Evolutionary conservation across 1,284 basidiomycete species (phyloP), one percentile per base, ranked within the genome.

Genomic region (Apiotrichum gracile): DNA sequence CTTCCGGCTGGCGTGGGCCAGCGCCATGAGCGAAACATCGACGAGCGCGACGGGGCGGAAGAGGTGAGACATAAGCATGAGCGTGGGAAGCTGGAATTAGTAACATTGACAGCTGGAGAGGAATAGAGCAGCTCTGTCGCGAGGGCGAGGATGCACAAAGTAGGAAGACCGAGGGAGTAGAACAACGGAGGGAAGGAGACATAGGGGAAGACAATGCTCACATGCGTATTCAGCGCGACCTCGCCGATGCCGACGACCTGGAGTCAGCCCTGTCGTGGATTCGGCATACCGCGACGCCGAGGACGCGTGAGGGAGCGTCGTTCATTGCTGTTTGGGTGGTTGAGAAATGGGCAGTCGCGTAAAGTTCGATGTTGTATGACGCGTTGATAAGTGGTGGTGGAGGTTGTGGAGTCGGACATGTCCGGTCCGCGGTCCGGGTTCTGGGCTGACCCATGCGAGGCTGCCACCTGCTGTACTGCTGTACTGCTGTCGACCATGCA

Each of bases 1-100:
- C 60, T 76, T 76, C 5, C 31, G 17, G 0, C 58, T 54, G 4
- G 65, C 66, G 33, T 76, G 67, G 2, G 52, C 46, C 19, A 72
- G 58, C 10, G 68, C 65, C 0, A 56, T 16, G 5, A 35, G 40
- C 0, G 67, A 70, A 21, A 75, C 62, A 49, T 75, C 74, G 37
- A 70, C 72, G 19, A 76, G 61, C 7, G 74, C 73, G 8, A 48
- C 39, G 17, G 50, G 45, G 4, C 37, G 39, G 60, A 59, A 63
- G 35, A 58, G 41, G 41, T 59, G 54, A 26, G 57, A 61, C 41
- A 27, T 42, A 16, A 61, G 55, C 19, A 54, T 39, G 37, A 63
- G 55, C 14, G 51, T 63, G 4, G 61, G 61, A 16, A 63, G 51
- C 51, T 63, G 46, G 1, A 2, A 27, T 49, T 25, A 34, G 47